These are phyloP conservation scores for Macrophomina phaseolina DNA, from an alignment of 2,329 filamentous ascomycete genomes.

Conservation along the genomic window DNA sequence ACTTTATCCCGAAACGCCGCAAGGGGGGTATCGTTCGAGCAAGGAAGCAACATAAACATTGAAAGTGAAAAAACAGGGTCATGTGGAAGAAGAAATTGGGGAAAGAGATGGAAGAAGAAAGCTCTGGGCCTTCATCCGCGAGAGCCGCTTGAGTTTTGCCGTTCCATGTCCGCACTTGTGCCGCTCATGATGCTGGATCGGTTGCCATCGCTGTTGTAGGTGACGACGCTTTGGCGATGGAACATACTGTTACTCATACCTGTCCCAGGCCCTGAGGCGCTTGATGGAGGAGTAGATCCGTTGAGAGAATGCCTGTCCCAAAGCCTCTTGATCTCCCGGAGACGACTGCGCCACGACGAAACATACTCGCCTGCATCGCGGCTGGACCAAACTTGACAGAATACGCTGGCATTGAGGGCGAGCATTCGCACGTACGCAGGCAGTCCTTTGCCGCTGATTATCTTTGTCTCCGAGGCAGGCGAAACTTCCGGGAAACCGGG, in stretches of 20 bases:
- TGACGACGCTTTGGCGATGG: constrained; percentile 43
- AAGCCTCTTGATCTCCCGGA: constrained; percentile 82
- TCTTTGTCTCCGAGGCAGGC: constrained; percentile 85
- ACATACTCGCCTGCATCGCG: constrained; percentile 80
- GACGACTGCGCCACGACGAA: constrained; percentile 85
- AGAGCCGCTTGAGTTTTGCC: constrained; percentile 24
- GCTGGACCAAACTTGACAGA: constrained; percentile 86
- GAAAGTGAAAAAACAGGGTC: background rate
- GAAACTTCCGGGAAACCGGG: constrained; percentile 91
- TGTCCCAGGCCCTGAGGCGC: constrained; percentile 38
- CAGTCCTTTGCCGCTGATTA: constrained; percentile 81
- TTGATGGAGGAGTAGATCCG: constrained; percentile 32
- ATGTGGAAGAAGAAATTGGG: background rate
- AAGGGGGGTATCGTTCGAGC: constrained; percentile 22
- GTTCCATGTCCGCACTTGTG: constrained; percentile 29
- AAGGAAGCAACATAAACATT: constrained; percentile 17
- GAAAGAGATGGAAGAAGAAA: background rate
- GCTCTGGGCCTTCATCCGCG: constrained; percentile 1
- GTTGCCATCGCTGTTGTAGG: constrained; percentile 44
- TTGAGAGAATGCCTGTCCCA: constrained; percentile 65
- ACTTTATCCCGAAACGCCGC: constrained; percentile 16
- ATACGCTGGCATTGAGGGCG: constrained; percentile 91
- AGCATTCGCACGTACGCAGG: constrained; percentile 86
- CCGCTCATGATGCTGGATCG: constrained; percentile 45
- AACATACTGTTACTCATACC: constrained; percentile 39